Conservation (phyloP, 345 rosid genomes). For the Heritiera littoralis region DNA sequence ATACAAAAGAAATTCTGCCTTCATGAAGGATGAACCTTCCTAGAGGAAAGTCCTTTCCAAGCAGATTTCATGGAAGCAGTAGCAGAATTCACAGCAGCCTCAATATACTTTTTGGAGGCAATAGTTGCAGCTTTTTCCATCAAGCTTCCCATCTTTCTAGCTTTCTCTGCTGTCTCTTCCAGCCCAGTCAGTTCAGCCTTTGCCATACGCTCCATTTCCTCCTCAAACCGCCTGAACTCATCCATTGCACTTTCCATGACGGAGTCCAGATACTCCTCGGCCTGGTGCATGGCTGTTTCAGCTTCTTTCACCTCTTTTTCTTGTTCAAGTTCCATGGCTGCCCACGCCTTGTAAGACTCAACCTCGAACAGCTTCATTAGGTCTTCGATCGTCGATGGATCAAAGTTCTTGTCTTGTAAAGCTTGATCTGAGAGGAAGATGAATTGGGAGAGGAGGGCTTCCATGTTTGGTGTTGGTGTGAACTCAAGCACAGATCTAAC, state of each 20-base stretch:
- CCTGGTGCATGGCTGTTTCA: conserved; percentile 43
- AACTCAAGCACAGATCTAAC: not conserved
- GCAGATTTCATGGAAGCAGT: conserved; percentile 84
- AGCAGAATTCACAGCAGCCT: conserved; percentile 77
- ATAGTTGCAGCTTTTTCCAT: conserved; percentile 62
- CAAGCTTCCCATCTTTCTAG: conserved; percentile 56
- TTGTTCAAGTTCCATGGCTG: conserved; percentile 56
- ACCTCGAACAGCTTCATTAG: conserved; percentile 79
- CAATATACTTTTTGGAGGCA: conserved; percentile 70
- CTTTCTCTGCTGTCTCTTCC: conserved; percentile 58
- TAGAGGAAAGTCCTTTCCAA: conserved; percentile 55
- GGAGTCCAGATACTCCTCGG: conserved; percentile 65
- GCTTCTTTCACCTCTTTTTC: conserved; percentile 49
- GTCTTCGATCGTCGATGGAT: conserved; percentile 72
- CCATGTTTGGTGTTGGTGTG: conserved; percentile 43
- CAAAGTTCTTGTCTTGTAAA: conserved; percentile 64
- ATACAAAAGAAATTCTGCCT: not conserved
- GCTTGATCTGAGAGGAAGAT: conserved; percentile 74
- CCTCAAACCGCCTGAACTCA: conserved; percentile 64
- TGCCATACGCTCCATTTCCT: conserved; percentile 64
- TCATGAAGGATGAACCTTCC: not conserved
- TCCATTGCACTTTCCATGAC: conserved; percentile 81
- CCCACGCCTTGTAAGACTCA: conserved; percentile 87
- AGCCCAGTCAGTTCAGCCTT: conserved; percentile 44
- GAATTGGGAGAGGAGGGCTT: conserved; percentile 75